A percentile compares a stretch with the other conserved stretches of the same genome.
Evolutionary conservation across 2,329 filamentous ascomycete genomes (phyloP).

Genomic region (Seiridium unicorne): DNA sequence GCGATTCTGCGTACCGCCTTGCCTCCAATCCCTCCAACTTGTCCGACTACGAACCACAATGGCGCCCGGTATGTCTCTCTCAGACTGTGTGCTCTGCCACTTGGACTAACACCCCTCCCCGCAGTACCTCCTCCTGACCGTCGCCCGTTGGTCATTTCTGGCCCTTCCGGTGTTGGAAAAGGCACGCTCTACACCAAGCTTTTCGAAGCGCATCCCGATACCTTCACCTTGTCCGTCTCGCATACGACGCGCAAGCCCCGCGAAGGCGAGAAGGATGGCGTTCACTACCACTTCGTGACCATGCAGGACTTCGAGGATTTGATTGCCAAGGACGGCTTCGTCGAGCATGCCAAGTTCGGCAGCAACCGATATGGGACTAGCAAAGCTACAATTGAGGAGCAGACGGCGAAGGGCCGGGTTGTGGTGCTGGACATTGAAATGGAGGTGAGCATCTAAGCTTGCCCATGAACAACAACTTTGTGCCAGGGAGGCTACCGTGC

Average conservation of each 20-base stretch:
- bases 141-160: constrained; percentile 74
- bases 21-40: constrained; percentile 10
- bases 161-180: constrained; percentile 78
- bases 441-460: constrained; percentile 55
- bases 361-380: constrained; percentile 86
- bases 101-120: neutral
- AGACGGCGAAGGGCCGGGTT: constrained; percentile 67
- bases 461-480: neutral
- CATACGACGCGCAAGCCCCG: constrained; percentile 83
- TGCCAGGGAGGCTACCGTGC: too few relatives aligned
- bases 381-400: constrained; percentile 73
- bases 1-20: neutral
- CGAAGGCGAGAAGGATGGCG: constrained; percentile 70
- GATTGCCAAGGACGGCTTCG: constrained; percentile 69
- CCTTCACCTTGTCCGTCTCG: constrained; percentile 56
- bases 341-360: constrained; percentile 82
- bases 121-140: constrained; percentile 34
- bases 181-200: constrained; percentile 75
- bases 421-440: constrained; percentile 96
- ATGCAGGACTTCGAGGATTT: constrained; percentile 67
- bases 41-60: constrained; percentile 19
- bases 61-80: constrained; percentile 25
- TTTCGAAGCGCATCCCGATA: constrained; percentile 53
- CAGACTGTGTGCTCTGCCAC: neutral
- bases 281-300: constrained; percentile 78